Evolutionary conservation across 371 early-diverging fungal species (phyloP), one percentile per base, ranked within the genome.

Genomic region (Mucor lusitanicus): DNA sequence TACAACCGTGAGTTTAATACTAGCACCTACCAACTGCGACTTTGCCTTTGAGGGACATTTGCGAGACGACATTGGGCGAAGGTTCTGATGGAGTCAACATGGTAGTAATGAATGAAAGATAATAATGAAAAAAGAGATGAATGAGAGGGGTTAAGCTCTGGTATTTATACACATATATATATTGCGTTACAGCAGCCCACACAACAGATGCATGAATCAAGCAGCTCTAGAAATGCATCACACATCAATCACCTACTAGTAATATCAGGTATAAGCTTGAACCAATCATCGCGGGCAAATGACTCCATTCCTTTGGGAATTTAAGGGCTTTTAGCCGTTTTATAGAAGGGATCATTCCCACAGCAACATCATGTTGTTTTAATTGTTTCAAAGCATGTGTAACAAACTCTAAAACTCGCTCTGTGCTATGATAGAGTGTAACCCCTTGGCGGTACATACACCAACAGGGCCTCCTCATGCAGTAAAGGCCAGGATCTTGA

Each of bases 11-110:
- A 6, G 30, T 2, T 17, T 61, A n/a, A n/a, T n/a, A n/a, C n/a
- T n/a, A n/a, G n/a, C n/a, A 40, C 70, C 59, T 78, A 75, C 78
- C 74, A 42, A 77, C 68, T 23, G 81, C 81, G 19, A 74, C 74
- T 54, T 75, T 81, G 39, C 79, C 79, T 61, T 61, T 64, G n/a
- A 81, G 68, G 17, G 72, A 77, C 27, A 75, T 46, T 48, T 62
- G 67, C 33, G 67, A 58, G 1, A 70, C 59, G 19, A 77, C 72
- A 62, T 69, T 65, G 21, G 70, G 67, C n/a, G 69, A 70, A 25
- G 33, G 17, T 30, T 64, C 53, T 48, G 32, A 17, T 37, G 58
- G 63, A 17, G 58, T 37, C 25, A 48, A 21, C 59, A 65, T 58
- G 3, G 0, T 56, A 30, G 2, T 30, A 25, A 25, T 53, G 8